Evolutionary conservation across 495 filamentous ascomycete species (phyloP), one percentile per base, ranked within the genome.

Genomic region (Geoglossum glabrum): DNA sequence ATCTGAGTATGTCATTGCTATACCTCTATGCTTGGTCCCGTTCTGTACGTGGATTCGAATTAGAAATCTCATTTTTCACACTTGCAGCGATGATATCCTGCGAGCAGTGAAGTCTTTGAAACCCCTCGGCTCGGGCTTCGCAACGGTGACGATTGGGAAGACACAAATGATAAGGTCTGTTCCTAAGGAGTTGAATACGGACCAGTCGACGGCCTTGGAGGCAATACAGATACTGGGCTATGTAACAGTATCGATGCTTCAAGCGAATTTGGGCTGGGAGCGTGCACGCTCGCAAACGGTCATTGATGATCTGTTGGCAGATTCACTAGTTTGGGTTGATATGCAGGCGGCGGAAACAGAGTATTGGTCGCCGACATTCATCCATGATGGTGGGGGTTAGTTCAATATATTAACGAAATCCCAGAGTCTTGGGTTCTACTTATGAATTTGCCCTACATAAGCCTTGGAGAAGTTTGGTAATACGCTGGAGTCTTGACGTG

Each of bases 301-400:
- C 3, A 73, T 97, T 25, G 86, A 95, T 34, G 92, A 99, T 69
- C 68, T 99, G 25, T 68, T 96, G n/a, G 81, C 82, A 6, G 90
- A 95, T 65, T 86, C 86, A 26, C 77, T 99, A 68, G 84, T 97
- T 19, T 99, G 92, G 92, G 79, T 97, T 7, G 92, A 99, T 70
- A 77, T 75, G 52, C 90, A 97, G 69, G 81, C 79, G 19, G 74
- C 76, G 8, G 90, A 97, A 71, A 87, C 81, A 64, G 92, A 97
- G 70, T 99, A 95, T 65, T 99, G 92, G 93, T 89, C 85, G 55
- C 93, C 92, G 0, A 76, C 79, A 5, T 82, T 79, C 50, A 78
- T 81, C 60, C 68, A 58, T 33, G 59, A 60, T 8, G 38, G 30
- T 19, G 54, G 30, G 4, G 55, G 52, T 13, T 59, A 56, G 30